Conservation (phyloP, 1,139 yeast genomes). For the Pichia sp. region DNA sequence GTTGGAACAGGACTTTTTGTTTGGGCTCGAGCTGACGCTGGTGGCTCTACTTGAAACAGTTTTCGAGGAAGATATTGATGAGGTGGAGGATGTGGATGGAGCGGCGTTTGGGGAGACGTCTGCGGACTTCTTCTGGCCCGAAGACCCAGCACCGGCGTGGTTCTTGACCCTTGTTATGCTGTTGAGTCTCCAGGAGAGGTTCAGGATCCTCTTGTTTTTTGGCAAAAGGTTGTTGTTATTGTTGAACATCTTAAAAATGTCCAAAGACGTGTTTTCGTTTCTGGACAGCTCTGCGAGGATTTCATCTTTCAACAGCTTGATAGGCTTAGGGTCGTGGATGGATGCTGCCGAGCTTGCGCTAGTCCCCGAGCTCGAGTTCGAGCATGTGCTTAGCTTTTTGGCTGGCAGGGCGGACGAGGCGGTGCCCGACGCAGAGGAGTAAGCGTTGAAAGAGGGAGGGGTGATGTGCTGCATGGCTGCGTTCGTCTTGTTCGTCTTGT, state of each 20-base stretch:
- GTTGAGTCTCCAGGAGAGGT: slow-evolving; percentile 33
- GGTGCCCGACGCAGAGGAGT: neutral
- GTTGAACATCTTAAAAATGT: slow-evolving; percentile 33
- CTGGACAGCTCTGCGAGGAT: slow-evolving; percentile 25
- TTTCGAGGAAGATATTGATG: neutral
- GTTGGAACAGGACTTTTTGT: slow-evolving; percentile 7
- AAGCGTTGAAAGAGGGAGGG: neutral
- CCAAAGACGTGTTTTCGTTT: slow-evolving; percentile 28
- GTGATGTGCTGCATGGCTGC: slow-evolving; percentile 1
- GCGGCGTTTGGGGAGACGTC: neutral
- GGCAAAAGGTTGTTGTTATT: slow-evolving; percentile 31
- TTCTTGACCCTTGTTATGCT: slow-evolving; percentile 28
- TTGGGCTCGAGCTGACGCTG: slow-evolving; percentile 1
- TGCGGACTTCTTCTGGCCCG: neutral
- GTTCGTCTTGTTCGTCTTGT: neutral
- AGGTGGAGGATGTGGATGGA: neutral
- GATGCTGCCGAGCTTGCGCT: too few species aligned
- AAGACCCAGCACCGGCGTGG: neutral
- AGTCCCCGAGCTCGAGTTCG: too few species aligned
- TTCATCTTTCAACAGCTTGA: slow-evolving; percentile 25
- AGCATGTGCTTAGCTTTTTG: too few species aligned
- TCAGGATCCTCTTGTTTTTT: slow-evolving; percentile 31
- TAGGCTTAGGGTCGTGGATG: slow-evolving; percentile 12
- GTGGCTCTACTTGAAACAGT: neutral
- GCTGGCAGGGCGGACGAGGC: neutral